Percentiles rank a stretch among this genome's conserved stretches.
phyloP scores from a whole-genome alignment of 1,284 basidiomycete genomes.

The Fomes fomentarius region DNA sequence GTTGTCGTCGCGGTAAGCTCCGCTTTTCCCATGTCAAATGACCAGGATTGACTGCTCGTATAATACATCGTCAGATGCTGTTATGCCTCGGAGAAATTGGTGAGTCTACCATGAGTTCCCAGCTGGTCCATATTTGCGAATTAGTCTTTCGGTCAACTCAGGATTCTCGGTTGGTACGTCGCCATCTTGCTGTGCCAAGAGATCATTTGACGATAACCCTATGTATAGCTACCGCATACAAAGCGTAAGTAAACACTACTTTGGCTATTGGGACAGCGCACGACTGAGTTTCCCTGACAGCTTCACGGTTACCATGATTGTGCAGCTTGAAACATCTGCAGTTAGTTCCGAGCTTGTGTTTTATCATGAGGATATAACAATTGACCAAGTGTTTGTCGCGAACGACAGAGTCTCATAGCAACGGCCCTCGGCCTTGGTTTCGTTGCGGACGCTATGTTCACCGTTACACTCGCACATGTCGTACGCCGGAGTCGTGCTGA shows the following conservation, averaged over 20 bases:
- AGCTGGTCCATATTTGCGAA: no score
- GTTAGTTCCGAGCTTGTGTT: neutral
- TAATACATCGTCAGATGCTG: neutral
- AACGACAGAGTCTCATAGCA: neutral
- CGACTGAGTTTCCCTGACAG: neutral
- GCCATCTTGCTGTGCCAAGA: neutral
- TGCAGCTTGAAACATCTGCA: neutral
- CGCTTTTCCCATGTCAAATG: no score
- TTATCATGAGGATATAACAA: neutral
- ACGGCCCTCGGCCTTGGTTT: neutral
- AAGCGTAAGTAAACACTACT: neutral
- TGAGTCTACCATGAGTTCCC: neutral
- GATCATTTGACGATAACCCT: no score
- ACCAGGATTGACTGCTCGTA: no score
- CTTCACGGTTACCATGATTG: neutral
- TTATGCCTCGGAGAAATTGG: neutral
- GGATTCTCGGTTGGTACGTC: neutral
- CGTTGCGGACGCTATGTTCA: conserved; percentile 3
- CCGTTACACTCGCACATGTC: neutral
- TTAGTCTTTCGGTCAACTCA: neutral
- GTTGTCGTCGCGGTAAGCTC: neutral
- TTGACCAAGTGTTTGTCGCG: no score
- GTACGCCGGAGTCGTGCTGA: neutral
- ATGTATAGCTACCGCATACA: neutral
- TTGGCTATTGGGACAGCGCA: neutral